Evolutionary conservation across 495 filamentous ascomycete species (phyloP), one percentile per base, ranked within the genome.

Genomic region (Usnea hakonensis): DNA sequence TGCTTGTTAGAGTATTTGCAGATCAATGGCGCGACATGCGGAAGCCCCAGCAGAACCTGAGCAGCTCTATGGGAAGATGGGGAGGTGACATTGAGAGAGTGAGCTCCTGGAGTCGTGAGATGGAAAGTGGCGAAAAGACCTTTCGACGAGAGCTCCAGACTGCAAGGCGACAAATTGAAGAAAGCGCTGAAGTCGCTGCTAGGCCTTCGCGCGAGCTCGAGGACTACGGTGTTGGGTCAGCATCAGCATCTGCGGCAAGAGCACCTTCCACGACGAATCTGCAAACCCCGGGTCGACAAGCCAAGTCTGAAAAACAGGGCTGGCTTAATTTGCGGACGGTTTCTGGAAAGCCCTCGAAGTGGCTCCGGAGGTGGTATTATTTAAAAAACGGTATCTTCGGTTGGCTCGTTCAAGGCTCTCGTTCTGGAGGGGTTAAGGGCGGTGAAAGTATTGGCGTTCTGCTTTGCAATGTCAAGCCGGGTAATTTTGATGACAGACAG

Each of bases 401-500:
- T 8, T 97, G 92, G 83, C 81, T 97, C 14, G 83, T 90, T n/a
- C 91, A 95, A 69, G 88, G 91, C 16, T 75, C 84, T 4, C 88
- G 91, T 58, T 87, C 86, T 28, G 89, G 88, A 37, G 93, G 90
- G 40, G 92, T 97, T 56, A 86, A 97, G 69, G 93, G 97, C 72
- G 95, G 90, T 55, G 95, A 98, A 66, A 89, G 93, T 73, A 95
- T 96, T 64, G 94, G 94, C 26, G 94, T 98, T 11, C 74, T 98
- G 33, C 85, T 98, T 36, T 98, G 94, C 70, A 95, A 87, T 69
- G 87, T 93, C 57, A 88, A 92, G 63, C 90, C 90, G 11, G 93
- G 92, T 5, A 87, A 92, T 44, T 87, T 91, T 67, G 94, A 98
- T 71, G 94, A 98, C 66, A 84, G 94, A 40, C 81, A 95, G 35